phyloP scores from a whole-genome alignment of 805 yeast species.

The Yarrowia porcina region DNA sequence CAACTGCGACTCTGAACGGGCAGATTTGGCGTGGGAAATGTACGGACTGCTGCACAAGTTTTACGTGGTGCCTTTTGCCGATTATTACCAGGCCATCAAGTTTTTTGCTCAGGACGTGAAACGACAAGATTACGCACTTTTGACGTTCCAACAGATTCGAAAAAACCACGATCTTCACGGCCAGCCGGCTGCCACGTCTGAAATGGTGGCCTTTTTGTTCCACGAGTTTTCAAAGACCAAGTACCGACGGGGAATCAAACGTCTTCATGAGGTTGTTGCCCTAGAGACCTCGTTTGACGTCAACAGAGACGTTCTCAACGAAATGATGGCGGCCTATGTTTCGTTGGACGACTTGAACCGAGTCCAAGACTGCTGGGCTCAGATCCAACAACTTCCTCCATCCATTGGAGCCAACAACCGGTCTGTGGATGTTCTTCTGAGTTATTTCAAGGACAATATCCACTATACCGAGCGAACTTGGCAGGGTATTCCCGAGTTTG shows the following conservation, averaged over 20 bases:
- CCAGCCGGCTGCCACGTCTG: slow-evolving; percentile 49
- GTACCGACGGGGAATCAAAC: slow-evolving; percentile 64
- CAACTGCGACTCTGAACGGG: slow-evolving; percentile 37
- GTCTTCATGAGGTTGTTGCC: slow-evolving; percentile 59
- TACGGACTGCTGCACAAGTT: slow-evolving; percentile 55
- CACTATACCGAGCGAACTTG: slow-evolving; percentile 56
- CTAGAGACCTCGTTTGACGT: slow-evolving; percentile 57
- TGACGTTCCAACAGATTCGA: slow-evolving; percentile 59
- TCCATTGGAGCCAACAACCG: slow-evolving; percentile 56
- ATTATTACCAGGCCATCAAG: slow-evolving; percentile 56
- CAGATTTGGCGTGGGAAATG: slow-evolving; percentile 52
- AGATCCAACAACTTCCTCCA: slow-evolving; percentile 53
- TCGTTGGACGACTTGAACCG: slow-evolving; percentile 53
- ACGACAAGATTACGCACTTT: slow-evolving; percentile 60
- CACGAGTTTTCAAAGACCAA: slow-evolving; percentile 55
- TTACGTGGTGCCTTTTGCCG: slow-evolving; percentile 55
- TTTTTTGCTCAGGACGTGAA: slow-evolving; percentile 49
- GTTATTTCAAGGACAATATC: slow-evolving; percentile 43
- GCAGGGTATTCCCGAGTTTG: slow-evolving; percentile 53
- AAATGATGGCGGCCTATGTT: slow-evolving; percentile 62
- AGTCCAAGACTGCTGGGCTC: slow-evolving; percentile 58
- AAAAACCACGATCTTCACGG: slow-evolving; percentile 53
- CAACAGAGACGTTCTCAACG: slow-evolving; percentile 57
- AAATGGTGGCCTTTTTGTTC: slow-evolving; percentile 59
- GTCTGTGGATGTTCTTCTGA: slow-evolving; percentile 64